A percentile compares a stretch with the other conserved stretches of the same genome.
These are phyloP conservation scores for Draba incana DNA, from an alignment of 345 rosid species.

Conservation along the genomic window DNA sequence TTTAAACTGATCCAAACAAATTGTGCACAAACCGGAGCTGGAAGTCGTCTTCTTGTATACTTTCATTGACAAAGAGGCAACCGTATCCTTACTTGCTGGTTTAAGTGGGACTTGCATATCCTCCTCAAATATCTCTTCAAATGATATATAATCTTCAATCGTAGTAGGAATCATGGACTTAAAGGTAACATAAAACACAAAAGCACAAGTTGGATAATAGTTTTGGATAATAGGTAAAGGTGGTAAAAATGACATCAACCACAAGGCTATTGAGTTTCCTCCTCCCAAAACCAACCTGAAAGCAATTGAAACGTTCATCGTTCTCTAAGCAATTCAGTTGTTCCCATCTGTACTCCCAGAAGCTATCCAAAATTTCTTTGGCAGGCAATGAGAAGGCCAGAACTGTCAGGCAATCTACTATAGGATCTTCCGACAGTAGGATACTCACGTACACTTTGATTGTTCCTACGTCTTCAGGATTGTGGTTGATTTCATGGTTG, in stretches of 20 bases:
- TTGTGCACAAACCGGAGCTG: background rate
- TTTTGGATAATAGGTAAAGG: background rate
- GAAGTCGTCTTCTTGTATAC: background rate
- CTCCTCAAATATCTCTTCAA: too few species aligned
- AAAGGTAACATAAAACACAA: background rate
- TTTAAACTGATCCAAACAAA: background rate
- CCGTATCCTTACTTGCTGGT: background rate
- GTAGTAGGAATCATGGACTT: background rate
- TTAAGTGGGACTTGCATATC: background rate
- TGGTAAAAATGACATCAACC: background rate
- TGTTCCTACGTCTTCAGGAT: constrained; percentile 8
- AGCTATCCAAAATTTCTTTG: background rate
- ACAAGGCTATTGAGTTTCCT: background rate
- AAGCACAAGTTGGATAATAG: background rate
- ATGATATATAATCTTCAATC: too few species aligned
- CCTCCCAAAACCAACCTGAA: background rate
- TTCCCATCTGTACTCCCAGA: background rate
- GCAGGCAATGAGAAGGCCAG: background rate
- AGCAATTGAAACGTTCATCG: background rate
- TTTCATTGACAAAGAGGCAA: background rate
- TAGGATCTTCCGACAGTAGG: background rate
- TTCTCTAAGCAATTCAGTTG: background rate
- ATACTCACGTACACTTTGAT: constrained; percentile 10
- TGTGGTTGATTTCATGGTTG: too few species aligned
- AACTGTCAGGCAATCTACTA: background rate